Percentiles rank a stretch among this genome's conserved stretches.
These are phyloP conservation scores for Tremella fuciformis DNA, from an alignment of 768 basidiomycete genomes.

Conservation along the genomic window DNA sequence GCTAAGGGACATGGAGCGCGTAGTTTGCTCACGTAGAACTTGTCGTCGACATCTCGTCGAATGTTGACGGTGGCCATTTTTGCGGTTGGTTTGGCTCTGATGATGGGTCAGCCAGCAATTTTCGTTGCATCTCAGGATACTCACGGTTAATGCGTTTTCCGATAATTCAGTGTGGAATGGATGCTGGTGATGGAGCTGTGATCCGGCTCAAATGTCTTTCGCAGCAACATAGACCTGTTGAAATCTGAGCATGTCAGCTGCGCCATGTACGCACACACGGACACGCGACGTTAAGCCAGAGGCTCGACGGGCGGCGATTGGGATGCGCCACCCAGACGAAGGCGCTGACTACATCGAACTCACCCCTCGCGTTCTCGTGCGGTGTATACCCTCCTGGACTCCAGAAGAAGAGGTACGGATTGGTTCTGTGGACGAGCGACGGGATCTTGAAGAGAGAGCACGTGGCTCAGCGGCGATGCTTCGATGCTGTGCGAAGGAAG, in stretches of 20 bases:
- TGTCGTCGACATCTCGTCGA: slow-evolving; percentile 52
- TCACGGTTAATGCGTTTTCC: slow-evolving; percentile 3
- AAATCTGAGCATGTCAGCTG: neutral
- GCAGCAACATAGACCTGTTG: neutral
- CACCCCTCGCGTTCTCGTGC: neutral
- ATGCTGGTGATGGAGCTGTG: neutral
- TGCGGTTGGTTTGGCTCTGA: slow-evolving; percentile 11
- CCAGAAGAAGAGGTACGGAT: slow-evolving; percentile 4
- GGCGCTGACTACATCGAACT: neutral
- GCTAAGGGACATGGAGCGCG: neutral
- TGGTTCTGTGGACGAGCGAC: slow-evolving; percentile 3
- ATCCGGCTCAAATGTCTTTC: neutral
- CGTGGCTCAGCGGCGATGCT: slow-evolving; percentile 4
- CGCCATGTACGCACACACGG: neutral
- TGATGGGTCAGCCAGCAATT: neutral
- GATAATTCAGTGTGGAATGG: neutral
- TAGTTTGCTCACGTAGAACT: slow-evolving; percentile 48
- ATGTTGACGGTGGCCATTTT: slow-evolving; percentile 53
- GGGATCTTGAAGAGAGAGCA: slow-evolving; percentile 11
- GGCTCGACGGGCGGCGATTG: neutral
- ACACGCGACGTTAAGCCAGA: neutral
- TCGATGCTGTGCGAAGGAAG: too few relatives aligned
- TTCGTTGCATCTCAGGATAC: slow-evolving; percentile 3
- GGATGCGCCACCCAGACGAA: neutral
- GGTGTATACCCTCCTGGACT: slow-evolving; percentile 9